These are phyloP conservation scores for Chamaecyparis obtusa DNA, from an alignment of 75 land plant species.

Conservation along the genomic window DNA sequence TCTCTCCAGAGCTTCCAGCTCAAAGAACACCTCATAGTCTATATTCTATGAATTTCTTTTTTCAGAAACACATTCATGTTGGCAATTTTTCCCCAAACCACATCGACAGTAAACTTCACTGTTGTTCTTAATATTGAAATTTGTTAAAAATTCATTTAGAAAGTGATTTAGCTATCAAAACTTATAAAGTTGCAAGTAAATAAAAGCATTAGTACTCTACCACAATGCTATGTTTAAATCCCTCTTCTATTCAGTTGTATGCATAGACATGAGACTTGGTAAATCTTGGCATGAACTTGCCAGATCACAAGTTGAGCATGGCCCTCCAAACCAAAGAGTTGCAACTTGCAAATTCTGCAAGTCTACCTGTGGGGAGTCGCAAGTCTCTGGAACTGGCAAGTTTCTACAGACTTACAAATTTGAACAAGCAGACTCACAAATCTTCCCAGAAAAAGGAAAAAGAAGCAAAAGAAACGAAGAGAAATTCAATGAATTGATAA, in stretches of 20 bases:
- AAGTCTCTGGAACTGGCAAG: no score
- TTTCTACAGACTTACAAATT: no score
- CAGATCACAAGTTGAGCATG: no score
- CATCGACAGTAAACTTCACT: neutral
- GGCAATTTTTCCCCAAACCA: neutral
- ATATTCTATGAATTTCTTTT: neutral
- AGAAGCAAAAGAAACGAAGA: no score
- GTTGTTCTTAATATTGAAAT: neutral
- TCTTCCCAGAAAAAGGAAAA: no score
- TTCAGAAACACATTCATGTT: neutral
- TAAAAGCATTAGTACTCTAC: neutral
- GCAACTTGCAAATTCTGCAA: no score
- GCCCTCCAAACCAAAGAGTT: no score
- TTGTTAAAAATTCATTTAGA: neutral
- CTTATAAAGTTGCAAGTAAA: neutral
- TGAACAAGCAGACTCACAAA: no score
- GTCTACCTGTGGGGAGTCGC: no score
- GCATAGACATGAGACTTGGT: neutral
- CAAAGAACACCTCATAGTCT: neutral
- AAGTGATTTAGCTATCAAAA: neutral
- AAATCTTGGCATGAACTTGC: neutral
- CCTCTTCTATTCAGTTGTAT: no score
- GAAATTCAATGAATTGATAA: no score
- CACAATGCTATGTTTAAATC: no score
- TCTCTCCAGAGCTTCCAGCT: neutral